phyloP scores from a whole-genome alignment of 1,284 basidiomycete species.

The Ceratobasidium sp. region DNA sequence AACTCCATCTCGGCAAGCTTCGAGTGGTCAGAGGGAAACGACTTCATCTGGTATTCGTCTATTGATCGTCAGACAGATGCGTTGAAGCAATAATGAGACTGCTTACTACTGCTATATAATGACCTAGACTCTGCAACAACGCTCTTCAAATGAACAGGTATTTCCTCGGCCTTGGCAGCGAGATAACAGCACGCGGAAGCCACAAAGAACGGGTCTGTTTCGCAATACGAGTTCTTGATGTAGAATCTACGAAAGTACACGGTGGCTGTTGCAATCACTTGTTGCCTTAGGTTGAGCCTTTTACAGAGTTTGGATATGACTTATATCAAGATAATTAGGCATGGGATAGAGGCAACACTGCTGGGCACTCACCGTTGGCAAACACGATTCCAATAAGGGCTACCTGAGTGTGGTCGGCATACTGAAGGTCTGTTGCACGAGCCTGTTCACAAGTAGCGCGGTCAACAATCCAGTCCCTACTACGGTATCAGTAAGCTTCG shows the following conservation, averaged over 20 bases:
- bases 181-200: slow-evolving; percentile 94
- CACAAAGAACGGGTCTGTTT: slow-evolving; percentile 93
- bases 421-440: slow-evolving; percentile 77
- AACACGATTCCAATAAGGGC: slow-evolving; percentile 87
- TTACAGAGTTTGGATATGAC: slow-evolving; percentile 90
- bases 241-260: slow-evolving; percentile 97
- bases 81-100: background rate
- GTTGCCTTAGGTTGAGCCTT: slow-evolving; percentile 83
- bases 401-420: slow-evolving; percentile 78
- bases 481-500: slow-evolving; percentile 51
- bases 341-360: background rate
- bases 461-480: slow-evolving; percentile 90
- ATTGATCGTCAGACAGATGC: background rate
- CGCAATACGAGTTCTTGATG: slow-evolving; percentile 90
- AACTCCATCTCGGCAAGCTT: slow-evolving; percentile 99
- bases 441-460: slow-evolving; percentile 76
- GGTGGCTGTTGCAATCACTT: slow-evolving; percentile 91
- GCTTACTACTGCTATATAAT: slow-evolving; percentile 78
- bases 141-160: slow-evolving; percentile 92
- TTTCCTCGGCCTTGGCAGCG: slow-evolving; percentile 96
- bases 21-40: slow-evolving; percentile 86
- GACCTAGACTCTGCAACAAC: slow-evolving; percentile 85
- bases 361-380: slow-evolving; percentile 70
- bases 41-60: slow-evolving; percentile 72
- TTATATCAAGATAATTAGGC: slow-evolving; percentile 50